Evolutionary conservation across 306 rosid genomes (phyloP).

Genomic region (Rosa chinensis): DNA sequence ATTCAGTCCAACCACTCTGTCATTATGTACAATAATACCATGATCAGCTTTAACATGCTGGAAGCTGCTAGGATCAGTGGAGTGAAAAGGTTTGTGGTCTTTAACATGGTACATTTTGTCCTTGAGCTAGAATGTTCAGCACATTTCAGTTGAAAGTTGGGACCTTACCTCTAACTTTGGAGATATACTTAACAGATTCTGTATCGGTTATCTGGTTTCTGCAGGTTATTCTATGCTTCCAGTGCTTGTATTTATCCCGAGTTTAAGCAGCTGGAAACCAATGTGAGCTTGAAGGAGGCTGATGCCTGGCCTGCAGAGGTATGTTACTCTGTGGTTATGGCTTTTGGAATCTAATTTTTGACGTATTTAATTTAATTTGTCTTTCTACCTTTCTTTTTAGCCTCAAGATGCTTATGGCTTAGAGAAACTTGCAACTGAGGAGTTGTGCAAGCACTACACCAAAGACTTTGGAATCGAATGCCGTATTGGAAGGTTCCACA

Average conservation of each 20-base stretch:
- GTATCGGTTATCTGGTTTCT: constrained; percentile 2
- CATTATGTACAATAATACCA: constrained; percentile 91
- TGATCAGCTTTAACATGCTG: constrained; percentile 97
- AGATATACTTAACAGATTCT: not conserved
- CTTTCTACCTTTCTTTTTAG: constrained; percentile 34
- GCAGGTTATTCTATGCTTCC: constrained; percentile 94
- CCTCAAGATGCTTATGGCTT: constrained; percentile 99
- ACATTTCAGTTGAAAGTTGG: not conserved
- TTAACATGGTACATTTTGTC: not conserved
- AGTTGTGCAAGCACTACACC: constrained; percentile 93
- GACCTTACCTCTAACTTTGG: not conserved
- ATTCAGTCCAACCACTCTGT: constrained; percentile 99
- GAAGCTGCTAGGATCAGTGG: constrained; percentile 87
- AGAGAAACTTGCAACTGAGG: constrained; percentile 99
- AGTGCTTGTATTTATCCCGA: constrained; percentile 99
- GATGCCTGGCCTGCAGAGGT: constrained; percentile 99
- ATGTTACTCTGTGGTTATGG: constrained; percentile 25
- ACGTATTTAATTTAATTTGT: constrained; percentile 18
- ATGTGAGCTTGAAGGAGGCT: constrained; percentile 97
- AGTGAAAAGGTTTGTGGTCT: constrained; percentile 72
- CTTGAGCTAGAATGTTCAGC: not conserved
- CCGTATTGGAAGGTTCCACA: constrained; percentile 95
- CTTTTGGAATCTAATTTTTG: constrained; percentile 12
- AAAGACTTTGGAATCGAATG: constrained; percentile 95
- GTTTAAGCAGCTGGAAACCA: constrained; percentile 91